Evolutionary conservation across 1,284 basidiomycete species (phyloP).

Genomic region (Flammula alnicola): DNA sequence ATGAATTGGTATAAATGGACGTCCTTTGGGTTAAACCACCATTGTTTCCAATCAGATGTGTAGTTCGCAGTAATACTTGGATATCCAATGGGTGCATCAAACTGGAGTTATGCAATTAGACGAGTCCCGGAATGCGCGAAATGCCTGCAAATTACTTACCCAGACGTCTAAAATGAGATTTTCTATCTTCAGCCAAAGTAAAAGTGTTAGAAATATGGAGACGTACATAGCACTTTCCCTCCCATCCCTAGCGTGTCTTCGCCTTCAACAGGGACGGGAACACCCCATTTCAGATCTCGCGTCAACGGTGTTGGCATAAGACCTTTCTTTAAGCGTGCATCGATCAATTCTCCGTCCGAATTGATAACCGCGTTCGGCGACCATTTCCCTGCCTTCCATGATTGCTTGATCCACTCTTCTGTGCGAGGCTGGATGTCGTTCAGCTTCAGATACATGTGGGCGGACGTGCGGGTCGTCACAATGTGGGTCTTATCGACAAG

Average conservation of each 20-base stretch:
- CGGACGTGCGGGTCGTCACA: constrained; percentile 77
- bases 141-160: constrained; percentile 54
- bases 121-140: background rate
- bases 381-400: constrained; percentile 87
- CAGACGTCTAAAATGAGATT: constrained; percentile 68
- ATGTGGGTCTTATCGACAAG: constrained; percentile 84
- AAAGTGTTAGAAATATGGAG: constrained; percentile 7
- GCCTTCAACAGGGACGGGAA: constrained; percentile 82
- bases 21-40: constrained; percentile 96
- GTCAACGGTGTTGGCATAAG: constrained; percentile 92
- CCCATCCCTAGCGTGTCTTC: constrained; percentile 84
- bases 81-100: constrained; percentile 98
- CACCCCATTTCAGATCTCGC: constrained; percentile 95
- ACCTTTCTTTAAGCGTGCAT: constrained; percentile 88
- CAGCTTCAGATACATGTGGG: constrained; percentile 94
- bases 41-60: constrained; percentile 93
- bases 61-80: constrained; percentile 97
- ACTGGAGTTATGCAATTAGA: constrained; percentile 44
- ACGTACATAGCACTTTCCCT: constrained; percentile 94
- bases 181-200: constrained; percentile 12
- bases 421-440: constrained; percentile 84
- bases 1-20: constrained; percentile 98
- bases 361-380: constrained; percentile 91
- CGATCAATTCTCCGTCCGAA: constrained; percentile 85
- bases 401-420: constrained; percentile 88